Evolutionary conservation across 768 basidiomycete species (phyloP).

Genomic region (Mycena indigotica): DNA sequence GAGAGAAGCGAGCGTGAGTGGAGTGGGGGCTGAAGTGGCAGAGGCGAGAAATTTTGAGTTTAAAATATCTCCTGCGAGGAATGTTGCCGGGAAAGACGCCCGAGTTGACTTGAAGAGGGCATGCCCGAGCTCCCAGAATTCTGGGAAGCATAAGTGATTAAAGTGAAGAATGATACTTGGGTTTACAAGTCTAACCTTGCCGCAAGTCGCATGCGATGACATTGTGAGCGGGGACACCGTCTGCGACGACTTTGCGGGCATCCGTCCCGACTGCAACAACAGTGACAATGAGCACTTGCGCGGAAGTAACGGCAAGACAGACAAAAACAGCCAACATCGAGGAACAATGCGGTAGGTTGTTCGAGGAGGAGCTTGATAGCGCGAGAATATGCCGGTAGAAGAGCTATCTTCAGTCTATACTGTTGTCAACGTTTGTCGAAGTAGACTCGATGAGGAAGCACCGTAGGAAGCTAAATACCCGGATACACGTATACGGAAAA

Average conservation of each 20-base stretch:
- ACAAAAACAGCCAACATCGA: neutral
- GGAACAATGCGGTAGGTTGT: neutral
- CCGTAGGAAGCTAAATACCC: neutral
- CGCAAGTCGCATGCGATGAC: neutral
- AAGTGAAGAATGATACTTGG: neutral
- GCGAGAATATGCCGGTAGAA: neutral
- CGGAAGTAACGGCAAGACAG: neutral
- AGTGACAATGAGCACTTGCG: neutral
- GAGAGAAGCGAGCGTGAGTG: neutral
- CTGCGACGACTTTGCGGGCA: neutral
- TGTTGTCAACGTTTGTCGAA: neutral
- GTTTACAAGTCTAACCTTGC: neutral
- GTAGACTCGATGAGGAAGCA: neutral
- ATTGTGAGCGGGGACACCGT: neutral
- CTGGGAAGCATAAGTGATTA: constrained; percentile 25
- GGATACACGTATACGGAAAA: neutral
- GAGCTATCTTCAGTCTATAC: neutral
- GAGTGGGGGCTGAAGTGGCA: neutral
- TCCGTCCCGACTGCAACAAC: neutral
- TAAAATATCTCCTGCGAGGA: constrained; percentile 44
- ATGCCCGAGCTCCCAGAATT: constrained; percentile 47
- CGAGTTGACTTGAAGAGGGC: constrained; percentile 40
- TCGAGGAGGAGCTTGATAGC: neutral
- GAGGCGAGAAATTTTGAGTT: constrained; percentile 35
- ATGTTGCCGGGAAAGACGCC: constrained; percentile 40